A percentile compares a stretch with the other conserved stretches of the same genome.
phyloP scores from a whole-genome alignment of 1,139 yeast species.

The Pichia sp. region DNA sequence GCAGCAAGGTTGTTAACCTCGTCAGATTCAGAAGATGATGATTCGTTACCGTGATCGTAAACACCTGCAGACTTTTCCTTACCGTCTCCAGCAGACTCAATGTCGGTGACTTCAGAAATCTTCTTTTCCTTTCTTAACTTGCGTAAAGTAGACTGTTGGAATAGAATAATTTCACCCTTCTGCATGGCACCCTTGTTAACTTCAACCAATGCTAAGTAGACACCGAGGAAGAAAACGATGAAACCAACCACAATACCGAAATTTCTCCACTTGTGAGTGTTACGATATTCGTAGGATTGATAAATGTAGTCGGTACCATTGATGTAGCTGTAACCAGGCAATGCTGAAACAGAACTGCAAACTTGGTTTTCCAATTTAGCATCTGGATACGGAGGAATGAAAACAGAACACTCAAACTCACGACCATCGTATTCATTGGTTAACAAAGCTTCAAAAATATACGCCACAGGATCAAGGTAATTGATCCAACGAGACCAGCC shows the following conservation, averaged over 20 bases:
- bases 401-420: slow-evolving; percentile 45
- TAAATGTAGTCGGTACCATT: slow-evolving; percentile 31
- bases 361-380: slow-evolving; percentile 41
- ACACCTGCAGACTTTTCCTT: slow-evolving; percentile 19
- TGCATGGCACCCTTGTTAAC: slow-evolving; percentile 34
- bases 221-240: slow-evolving; percentile 29
- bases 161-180: slow-evolving; percentile 34
- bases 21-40: not conserved
- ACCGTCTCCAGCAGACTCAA: slow-evolving; percentile 13
- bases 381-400: slow-evolving; percentile 48
- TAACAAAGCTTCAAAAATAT: slow-evolving; percentile 52
- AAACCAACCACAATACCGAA: slow-evolving; percentile 34
- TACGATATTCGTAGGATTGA: slow-evolving; percentile 28
- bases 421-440: slow-evolving; percentile 53
- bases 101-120: slow-evolving; percentile 1
- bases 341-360: slow-evolving; percentile 62
- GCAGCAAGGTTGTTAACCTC: not conserved
- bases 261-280: slow-evolving; percentile 35
- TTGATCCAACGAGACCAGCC: slow-evolving; percentile 65
- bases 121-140: slow-evolving; percentile 22
- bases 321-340: slow-evolving; percentile 27
- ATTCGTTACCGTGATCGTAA: slow-evolving; percentile 14
- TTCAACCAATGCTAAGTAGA: slow-evolving; percentile 31
- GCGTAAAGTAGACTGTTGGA: slow-evolving; percentile 28
- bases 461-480: slow-evolving; percentile 50